Evolutionary conservation across 768 basidiomycete species (phyloP), one percentile per base, ranked within the genome.

Genomic region (Rhodosporidiobolus sp.): DNA sequence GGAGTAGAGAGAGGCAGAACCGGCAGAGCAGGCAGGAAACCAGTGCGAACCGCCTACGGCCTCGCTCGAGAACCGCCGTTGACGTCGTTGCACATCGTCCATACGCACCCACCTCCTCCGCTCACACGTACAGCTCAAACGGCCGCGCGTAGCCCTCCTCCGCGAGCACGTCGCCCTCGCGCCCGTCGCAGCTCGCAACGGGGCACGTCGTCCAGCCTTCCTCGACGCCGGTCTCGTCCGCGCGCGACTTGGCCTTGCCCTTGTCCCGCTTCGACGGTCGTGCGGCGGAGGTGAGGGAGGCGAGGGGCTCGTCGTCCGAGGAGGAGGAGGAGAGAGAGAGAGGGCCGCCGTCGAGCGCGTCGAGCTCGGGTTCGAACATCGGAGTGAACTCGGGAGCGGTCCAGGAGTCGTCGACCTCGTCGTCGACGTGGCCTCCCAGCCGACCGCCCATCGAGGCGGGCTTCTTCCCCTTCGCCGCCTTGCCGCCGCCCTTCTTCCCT

Each of bases 171-270:
- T 75, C 74, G 6, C 49, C 43, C 6, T 54, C 63, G 3, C 46
- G 43, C 10, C 63, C 70, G 28, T 56, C 63, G 49, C 74, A 75
- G 3, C 16, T 45, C 12, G 28, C 26, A 45, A 75, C 67, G 8
- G 74, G 74, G 16, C 74, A 75, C 1, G 50, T 57, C 50, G 67
- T 75, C 74, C 74, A 75, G 17, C 45, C 32, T 26, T 65, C 58
- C 28, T 75, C 67, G 63, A 75, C 74, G 58, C 54, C 74, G 48
- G 63, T 68, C 24, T 68, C 63, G 32, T 58, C 66, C 14, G 59
- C 55, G 8, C 34, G 54, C 28, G 65, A 57, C 49, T 58, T 58
- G 4, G 53, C 52, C 32, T 71, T 75, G 56, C 54, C 65, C 48
- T 65, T 65, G 65, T 22, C 43, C 63, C 55, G 49, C 26, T 45